Base-by-base conservation (phyloP, 768 basidiomycete genomes). In the Boletus sensibilis region DNA sequence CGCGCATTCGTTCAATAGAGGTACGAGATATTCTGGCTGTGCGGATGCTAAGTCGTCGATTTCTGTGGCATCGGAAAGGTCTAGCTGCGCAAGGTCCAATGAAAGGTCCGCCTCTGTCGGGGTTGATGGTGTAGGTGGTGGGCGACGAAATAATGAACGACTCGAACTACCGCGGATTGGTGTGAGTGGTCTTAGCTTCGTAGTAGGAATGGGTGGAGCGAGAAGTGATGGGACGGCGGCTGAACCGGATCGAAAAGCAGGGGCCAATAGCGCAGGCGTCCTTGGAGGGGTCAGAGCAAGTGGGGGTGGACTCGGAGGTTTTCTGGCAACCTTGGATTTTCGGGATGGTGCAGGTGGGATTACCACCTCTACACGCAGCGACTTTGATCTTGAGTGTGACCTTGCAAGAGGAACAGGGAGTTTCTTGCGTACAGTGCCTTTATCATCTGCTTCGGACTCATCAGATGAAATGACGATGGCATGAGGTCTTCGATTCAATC, bases 1-100 rank as follows among this genome's bases (percentile, higher is more conserved):
- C 31, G 78, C 74, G 61, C 91, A 93, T 69, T 90, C 88, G 13
- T 75, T 73, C n/a, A 92, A 73, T 2, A 93, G 77, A 3, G 87
- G 83, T 33, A 72, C 61, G 4, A 93, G 80, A 61, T 86, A 82
- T 40, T 74, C 73, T 1, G 87, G 85, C 25, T 51, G 75, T 69
- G 49, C 64, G 72, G 51, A 79, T 62, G 35, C 63, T 18, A 83
- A 70, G 23, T 78, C 75, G 29, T 77, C 77, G 37, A 83, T 74
- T 53, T 86, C 75, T 25, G 74, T 74, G 38, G 79, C 63, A 27
- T 82, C 79, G 27, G 72, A 69, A 45, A 87, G 68, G 61, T 86
- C 79, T 44, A 82, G 57, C 31, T 67, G 66, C 2, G 59, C 66
- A 39, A 72, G 58, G 49, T 73, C 68, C 23, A 72, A 49, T 14